phyloP scores from a whole-genome alignment of 208 protist species.

The Crithidia bombi region DNA sequence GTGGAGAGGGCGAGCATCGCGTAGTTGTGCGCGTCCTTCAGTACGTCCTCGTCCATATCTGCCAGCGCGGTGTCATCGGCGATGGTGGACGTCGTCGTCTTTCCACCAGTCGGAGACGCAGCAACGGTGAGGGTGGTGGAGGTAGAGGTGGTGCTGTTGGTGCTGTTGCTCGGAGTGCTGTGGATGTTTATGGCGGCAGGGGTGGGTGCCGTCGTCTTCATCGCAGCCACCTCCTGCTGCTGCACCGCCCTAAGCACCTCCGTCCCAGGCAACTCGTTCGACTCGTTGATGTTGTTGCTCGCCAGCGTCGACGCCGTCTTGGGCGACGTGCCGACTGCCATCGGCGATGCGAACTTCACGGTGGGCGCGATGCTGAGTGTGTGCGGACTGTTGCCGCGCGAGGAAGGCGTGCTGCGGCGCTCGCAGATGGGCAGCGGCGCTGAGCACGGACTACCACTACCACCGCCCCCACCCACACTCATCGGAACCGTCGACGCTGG shows the following conservation, averaged over 20 bases:
- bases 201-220: not conserved
- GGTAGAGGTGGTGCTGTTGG: not conserved
- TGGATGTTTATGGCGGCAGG: not conserved
- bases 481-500: not conserved
- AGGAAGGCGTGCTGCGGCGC: not conserved
- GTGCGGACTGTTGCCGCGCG: slow-evolving; percentile 12
- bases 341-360: slow-evolving; percentile 13
- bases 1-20: slow-evolving; percentile 8
- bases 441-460: slow-evolving; percentile 1
- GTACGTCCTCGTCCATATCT: slow-evolving; percentile 10
- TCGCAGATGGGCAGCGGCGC: slow-evolving; percentile 8
- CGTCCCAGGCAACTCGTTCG: not conserved
- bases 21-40: slow-evolving; percentile 8
- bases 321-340: slow-evolving; percentile 11
- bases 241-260: too few relatives aligned
- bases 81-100: not conserved
- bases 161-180: not conserved
- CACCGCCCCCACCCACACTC: not conserved
- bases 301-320: not conserved
- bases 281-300: not conserved
- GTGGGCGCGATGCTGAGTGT: slow-evolving; percentile 6
- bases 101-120: not conserved
- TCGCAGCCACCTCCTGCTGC: not conserved
- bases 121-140: not conserved
- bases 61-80: not conserved